A percentile compares a stretch with the other conserved stretches of the same genome.
These are phyloP conservation scores for Teunomyces atbi DNA, from an alignment of 805 yeast genomes.

Conservation along the genomic window DNA sequence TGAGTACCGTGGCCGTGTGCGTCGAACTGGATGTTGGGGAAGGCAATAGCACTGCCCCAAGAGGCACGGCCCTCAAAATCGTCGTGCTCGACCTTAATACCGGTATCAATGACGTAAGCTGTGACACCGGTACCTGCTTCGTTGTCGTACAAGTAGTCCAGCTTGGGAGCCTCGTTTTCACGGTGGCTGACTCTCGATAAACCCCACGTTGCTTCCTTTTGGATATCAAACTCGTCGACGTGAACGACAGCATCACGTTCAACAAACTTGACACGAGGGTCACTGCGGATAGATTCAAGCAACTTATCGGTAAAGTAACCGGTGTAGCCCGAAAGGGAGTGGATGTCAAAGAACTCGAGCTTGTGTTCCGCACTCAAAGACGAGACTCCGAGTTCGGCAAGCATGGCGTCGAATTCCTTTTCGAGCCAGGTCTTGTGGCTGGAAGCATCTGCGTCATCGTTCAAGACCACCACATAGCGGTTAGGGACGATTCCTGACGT, in stretches of 20 bases:
- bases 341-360: slow-evolving; percentile 12
- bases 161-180: slow-evolving; percentile 20
- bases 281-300: slow-evolving; percentile 12
- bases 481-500: slow-evolving; percentile 7
- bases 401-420: slow-evolving; percentile 1
- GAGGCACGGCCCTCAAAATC: slow-evolving; percentile 63
- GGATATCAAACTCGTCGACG: slow-evolving; percentile 26
- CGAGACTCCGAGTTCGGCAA: slow-evolving; percentile 14
- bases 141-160: slow-evolving; percentile 42
- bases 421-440: slow-evolving; percentile 10
- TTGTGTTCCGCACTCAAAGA: slow-evolving; percentile 8
- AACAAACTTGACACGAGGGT: slow-evolving; percentile 18
- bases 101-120: slow-evolving; percentile 84
- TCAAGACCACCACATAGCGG: slow-evolving; percentile 13
- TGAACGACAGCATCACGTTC: slow-evolving; percentile 23
- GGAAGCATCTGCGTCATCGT: slow-evolving; percentile 7
- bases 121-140: slow-evolving; percentile 52
- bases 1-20: slow-evolving; percentile 92
- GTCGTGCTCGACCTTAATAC: slow-evolving; percentile 59
- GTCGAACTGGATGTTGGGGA: slow-evolving; percentile 49
- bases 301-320: slow-evolving; percentile 19
- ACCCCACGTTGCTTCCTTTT: slow-evolving; percentile 44
- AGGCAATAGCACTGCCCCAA: slow-evolving; percentile 48
- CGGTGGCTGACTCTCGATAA: slow-evolving; percentile 38
- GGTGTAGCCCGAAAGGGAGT: slow-evolving; percentile 16